Percentiles rank a stretch among this genome's conserved stretches.
These are phyloP conservation scores for Aristolochia fimbriata DNA, from an alignment of 164 flowering plant species.

Conservation along the genomic window DNA sequence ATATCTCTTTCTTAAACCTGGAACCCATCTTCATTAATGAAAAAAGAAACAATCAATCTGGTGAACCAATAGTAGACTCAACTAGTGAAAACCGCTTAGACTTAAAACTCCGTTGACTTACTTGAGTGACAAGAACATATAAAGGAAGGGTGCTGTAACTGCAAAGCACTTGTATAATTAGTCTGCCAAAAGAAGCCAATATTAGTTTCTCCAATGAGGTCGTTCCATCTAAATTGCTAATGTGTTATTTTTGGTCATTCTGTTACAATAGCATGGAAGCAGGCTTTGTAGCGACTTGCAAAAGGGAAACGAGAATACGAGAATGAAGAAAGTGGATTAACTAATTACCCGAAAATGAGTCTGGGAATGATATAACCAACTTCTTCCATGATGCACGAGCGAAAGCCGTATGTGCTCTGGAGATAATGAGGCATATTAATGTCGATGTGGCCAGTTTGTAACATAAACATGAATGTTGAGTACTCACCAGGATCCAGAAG, in stretches of 20 bases:
- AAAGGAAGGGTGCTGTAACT: slow-evolving; percentile 92
- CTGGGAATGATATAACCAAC: slow-evolving; percentile 59
- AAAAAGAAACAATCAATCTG: background rate
- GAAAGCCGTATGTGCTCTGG: slow-evolving; percentile 34
- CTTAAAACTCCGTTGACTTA: too few species aligned
- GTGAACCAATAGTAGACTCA: background rate
- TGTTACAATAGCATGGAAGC: too few species aligned
- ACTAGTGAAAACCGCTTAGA: background rate
- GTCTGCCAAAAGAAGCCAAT: slow-evolving; percentile 23
- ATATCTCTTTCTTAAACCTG: slow-evolving; percentile 55
- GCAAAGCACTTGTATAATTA: slow-evolving; percentile 75
- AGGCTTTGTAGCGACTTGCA: background rate
- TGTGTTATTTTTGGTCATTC: too few species aligned
- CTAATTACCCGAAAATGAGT: slow-evolving; percentile 67
- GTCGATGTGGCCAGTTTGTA: background rate
- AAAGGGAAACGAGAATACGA: background rate
- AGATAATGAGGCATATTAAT: background rate
- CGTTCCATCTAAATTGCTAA: too few species aligned
- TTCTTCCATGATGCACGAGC: slow-evolving; percentile 90
- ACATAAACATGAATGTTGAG: background rate
- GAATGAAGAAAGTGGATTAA: too few species aligned
- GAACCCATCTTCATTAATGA: slow-evolving; percentile 68
- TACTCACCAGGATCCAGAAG: slow-evolving; percentile 86
- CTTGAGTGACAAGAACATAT: slow-evolving; percentile 92
- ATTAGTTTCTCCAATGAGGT: too few species aligned